A percentile compares a stretch with the other conserved stretches of the same genome.
Evolutionary conservation across 192 early-diverging fungal genomes (phyloP).

Genomic region (Umbelopsis isabellina): DNA sequence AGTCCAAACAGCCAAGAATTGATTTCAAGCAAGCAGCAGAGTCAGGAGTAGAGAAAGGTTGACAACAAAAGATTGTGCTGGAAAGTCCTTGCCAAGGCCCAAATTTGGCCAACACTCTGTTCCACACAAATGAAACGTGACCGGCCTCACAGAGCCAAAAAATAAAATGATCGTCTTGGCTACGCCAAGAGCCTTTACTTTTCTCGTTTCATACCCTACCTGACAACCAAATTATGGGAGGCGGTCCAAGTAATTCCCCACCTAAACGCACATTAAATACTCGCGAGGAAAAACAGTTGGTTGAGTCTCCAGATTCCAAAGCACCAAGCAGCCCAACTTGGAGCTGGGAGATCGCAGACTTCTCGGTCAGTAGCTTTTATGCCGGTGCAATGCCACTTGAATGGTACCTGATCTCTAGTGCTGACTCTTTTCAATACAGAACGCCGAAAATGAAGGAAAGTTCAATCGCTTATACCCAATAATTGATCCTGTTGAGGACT

Average conservation of each 20-base stretch:
- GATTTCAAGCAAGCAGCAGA: too few species aligned
- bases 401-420: neutral
- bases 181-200: neutral
- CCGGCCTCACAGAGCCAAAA: neutral
- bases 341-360: constrained; percentile 17
- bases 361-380: neutral
- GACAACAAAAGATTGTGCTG: too few species aligned
- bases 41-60: too few species aligned
- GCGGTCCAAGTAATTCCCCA: constrained; percentile 19
- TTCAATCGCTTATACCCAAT: constrained; percentile 18
- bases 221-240: neutral
- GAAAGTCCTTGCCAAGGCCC: too few species aligned
- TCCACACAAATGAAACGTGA: too few species aligned
- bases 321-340: constrained; percentile 3
- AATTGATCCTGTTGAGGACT: neutral
- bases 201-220: neutral
- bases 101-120: too few species aligned
- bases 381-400: neutral
- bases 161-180: neutral
- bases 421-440: neutral
- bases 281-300: constrained; percentile 5
- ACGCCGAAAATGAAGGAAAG: neutral
- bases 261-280: neutral
- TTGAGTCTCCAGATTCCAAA: constrained; percentile 5
- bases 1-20: too few species aligned